These are phyloP conservation scores for Gynostemma pentaphyllum DNA, from an alignment of 306 rosid species.

Conservation along the genomic window DNA sequence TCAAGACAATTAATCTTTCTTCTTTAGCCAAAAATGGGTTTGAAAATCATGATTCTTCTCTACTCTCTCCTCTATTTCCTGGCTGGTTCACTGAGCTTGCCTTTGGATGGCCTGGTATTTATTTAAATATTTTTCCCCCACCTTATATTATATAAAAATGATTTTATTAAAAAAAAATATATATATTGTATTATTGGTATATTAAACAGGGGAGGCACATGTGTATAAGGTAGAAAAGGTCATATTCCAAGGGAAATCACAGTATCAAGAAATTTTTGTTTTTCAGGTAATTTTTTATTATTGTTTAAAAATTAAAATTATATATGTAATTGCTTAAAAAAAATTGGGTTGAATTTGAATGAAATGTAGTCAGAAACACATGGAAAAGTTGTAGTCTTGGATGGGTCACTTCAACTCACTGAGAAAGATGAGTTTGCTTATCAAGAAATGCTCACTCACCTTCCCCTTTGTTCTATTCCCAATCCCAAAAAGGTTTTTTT, in stretches of 20 bases:
- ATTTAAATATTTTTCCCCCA: neutral
- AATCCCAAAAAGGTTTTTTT: neutral
- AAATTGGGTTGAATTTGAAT: neutral
- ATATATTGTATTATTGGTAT: no score
- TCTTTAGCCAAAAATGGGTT: neutral
- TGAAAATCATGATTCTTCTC: neutral
- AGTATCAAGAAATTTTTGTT: slow-evolving; percentile 28
- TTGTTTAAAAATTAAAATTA: neutral
- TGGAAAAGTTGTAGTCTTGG: slow-evolving; percentile 32
- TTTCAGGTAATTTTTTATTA: slow-evolving; percentile 19
- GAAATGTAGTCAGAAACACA: slow-evolving; percentile 17
- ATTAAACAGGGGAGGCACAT: slow-evolving; percentile 23
- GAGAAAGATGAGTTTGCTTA: slow-evolving; percentile 42
- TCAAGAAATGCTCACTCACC: slow-evolving; percentile 46
- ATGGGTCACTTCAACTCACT: slow-evolving; percentile 34
- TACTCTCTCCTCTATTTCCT: neutral
- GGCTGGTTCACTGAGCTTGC: neutral
- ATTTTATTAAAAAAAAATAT: no score
- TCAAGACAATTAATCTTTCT: neutral
- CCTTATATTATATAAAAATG: neutral
- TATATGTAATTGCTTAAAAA: neutral
- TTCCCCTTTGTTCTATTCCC: slow-evolving; percentile 27
- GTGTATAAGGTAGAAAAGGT: slow-evolving; percentile 21
- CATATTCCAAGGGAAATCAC: slow-evolving; percentile 26
- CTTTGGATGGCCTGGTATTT: neutral